Evolutionary conservation across 2,329 filamentous ascomycete genomes (phyloP).

Genomic region (Metarhizium anisopliae): DNA sequence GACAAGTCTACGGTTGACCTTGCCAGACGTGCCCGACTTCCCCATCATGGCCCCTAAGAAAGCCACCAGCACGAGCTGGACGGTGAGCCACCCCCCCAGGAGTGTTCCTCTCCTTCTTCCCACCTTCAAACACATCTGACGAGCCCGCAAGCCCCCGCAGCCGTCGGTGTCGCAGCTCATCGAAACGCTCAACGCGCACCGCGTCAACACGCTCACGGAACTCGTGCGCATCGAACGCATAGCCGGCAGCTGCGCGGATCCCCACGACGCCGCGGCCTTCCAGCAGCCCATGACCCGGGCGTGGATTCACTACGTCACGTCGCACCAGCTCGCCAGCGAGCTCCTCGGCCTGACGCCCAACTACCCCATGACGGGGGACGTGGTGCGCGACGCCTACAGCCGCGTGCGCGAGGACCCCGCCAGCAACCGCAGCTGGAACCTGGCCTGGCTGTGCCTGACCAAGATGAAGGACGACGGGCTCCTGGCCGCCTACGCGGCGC

Average conservation of each 20-base stretch:
- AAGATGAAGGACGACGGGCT: conserved; percentile 58
- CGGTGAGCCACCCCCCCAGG: neutral
- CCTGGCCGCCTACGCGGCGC: conserved; percentile 49
- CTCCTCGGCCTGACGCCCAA: conserved; percentile 57
- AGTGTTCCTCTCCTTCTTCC: too few relatives aligned
- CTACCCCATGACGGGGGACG: conserved; percentile 58
- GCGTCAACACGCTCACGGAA: conserved; percentile 65
- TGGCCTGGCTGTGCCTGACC: conserved; percentile 61
- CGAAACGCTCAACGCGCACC: conserved; percentile 53
- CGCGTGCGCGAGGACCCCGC: conserved; percentile 55
- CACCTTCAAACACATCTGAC: neutral
- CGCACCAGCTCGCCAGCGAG: conserved; percentile 60
- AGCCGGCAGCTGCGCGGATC: conserved; percentile 47
- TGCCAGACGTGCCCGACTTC: neutral
- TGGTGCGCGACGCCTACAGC: conserved; percentile 55
- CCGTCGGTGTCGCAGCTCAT: conserved; percentile 51
- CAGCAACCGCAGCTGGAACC: conserved; percentile 65
- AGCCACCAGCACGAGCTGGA: neutral
- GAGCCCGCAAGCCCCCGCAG: conserved; percentile 23
- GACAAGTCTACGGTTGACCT: neutral
- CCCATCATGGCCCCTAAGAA: neutral
- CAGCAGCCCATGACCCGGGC: conserved; percentile 59
- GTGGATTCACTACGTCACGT: conserved; percentile 64
- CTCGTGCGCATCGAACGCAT: conserved; percentile 62
- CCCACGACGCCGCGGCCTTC: conserved; percentile 49